A percentile compares a stretch with the other conserved stretches of the same genome.
phyloP scores from a whole-genome alignment of 371 early-diverging fungal species.

The Apophysomyces ossiformis region DNA sequence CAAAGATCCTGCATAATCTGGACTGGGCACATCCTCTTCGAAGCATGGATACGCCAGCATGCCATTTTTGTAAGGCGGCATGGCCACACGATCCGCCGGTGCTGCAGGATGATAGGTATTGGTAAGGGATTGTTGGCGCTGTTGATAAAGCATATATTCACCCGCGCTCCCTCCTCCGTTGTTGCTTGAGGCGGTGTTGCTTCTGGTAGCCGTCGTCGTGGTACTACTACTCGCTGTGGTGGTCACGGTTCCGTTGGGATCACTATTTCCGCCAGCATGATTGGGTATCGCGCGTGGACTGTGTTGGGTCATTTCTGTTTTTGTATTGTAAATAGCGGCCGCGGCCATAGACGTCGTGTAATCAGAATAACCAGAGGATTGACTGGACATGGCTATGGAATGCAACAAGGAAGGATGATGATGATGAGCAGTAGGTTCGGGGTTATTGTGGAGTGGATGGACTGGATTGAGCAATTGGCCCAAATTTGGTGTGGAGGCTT shows the following conservation, averaged over 20 bases:
- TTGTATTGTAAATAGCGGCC: conserved; percentile 3
- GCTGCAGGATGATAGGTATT: conserved; percentile 6
- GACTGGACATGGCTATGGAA: conserved; percentile 16
- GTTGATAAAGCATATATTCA: conserved; percentile 7
- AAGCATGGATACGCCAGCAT: conserved; percentile 11
- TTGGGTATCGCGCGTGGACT: conserved; percentile 5
- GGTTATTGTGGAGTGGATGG: conserved; percentile 35
- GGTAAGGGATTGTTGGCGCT: conserved; percentile 8
- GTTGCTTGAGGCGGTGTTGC: not conserved
- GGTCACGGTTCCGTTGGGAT: no score
- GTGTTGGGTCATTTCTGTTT: conserved; percentile 7
- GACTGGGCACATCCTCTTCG: conserved; percentile 10
- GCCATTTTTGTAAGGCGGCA: conserved; percentile 10
- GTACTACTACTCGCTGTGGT: no score
- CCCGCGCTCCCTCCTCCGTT: not conserved
- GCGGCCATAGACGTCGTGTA: conserved; percentile 10
- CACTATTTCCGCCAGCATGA: conserved; percentile 9
- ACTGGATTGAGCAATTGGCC: conserved; percentile 49
- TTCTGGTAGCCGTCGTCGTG: no score
- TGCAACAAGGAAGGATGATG: conserved; percentile 13
- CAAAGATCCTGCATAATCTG: conserved; percentile 20
- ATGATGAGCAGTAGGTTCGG: not conserved
- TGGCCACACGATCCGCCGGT: not conserved
- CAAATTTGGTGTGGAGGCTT: conserved; percentile 24
- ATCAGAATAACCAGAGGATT: conserved; percentile 6